Evolutionary conservation across 2,329 filamentous ascomycete genomes (phyloP).

Genomic region (Herpotrichia juniperi): DNA sequence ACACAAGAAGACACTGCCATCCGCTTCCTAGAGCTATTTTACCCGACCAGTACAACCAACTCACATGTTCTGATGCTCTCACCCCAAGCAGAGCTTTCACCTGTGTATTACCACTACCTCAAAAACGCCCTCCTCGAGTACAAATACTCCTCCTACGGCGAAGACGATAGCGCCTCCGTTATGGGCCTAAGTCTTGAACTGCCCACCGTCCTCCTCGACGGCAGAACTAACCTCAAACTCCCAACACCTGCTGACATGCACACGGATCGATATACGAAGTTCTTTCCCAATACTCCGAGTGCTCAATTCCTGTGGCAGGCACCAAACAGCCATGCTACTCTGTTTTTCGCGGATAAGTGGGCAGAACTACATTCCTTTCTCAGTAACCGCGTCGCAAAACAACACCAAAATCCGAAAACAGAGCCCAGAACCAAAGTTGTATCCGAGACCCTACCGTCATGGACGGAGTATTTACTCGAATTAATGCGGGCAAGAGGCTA

Average conservation of each 20-base stretch:
- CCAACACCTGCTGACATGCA: conserved; percentile 51
- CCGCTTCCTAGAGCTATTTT: conserved; percentile 86
- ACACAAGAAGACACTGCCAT: conserved; percentile 74
- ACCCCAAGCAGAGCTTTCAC: conserved; percentile 78
- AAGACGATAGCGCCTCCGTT: conserved; percentile 60
- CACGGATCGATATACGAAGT: conserved; percentile 32
- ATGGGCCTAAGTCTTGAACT: conserved; percentile 82
- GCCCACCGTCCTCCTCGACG: conserved; percentile 69
- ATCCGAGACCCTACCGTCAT: conserved; percentile 73
- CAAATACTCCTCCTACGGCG: conserved; percentile 66
- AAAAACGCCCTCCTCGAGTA: conserved; percentile 81
- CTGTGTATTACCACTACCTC: conserved; percentile 84
- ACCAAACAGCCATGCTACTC: conserved; percentile 79
- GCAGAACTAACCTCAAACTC: conserved; percentile 60
- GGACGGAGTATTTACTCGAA: conserved; percentile 79
- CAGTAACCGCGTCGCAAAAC: conserved; percentile 61
- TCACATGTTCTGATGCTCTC: conserved; percentile 87
- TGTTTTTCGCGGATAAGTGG: conserved; percentile 89
- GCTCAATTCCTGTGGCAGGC: conserved; percentile 83
- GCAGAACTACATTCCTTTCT: conserved; percentile 82
- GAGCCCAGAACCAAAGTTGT: conserved; percentile 50
- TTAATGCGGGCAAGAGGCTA: conserved; percentile 79
- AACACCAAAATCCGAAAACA: conserved; percentile 27
- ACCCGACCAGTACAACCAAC: conserved; percentile 67
- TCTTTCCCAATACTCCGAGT: conserved; percentile 33